Conservation (phyloP, 2,329 filamentous ascomycete genomes). For the Lachnellula occidentalis region DNA sequence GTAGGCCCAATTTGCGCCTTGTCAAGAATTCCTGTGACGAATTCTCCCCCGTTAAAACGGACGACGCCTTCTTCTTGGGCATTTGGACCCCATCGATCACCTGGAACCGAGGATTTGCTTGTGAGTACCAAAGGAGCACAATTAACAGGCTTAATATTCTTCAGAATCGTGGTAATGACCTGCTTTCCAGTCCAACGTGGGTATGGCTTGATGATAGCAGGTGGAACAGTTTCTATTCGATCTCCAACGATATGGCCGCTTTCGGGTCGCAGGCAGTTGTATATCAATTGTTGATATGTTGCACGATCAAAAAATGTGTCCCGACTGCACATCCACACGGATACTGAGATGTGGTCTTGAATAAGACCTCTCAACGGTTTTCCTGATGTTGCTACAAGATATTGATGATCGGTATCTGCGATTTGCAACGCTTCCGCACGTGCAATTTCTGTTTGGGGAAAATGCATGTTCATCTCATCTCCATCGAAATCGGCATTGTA, state of each 20-base stretch:
- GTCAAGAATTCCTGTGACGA: constrained; percentile 87
- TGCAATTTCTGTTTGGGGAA: constrained; percentile 93
- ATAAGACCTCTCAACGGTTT: constrained; percentile 93
- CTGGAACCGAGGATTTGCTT: constrained; percentile 71
- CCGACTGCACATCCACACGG: constrained; percentile 81
- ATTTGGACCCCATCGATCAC: constrained; percentile 71
- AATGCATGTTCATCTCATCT: constrained; percentile 99
- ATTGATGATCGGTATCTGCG: constrained; percentile 95
- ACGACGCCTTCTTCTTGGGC: constrained; percentile 71
- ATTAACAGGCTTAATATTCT: constrained; percentile 78
- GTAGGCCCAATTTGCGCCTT: constrained; percentile 91
- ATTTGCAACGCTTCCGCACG: constrained; percentile 88
- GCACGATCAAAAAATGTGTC: constrained; percentile 86
- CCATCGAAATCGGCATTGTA: constrained; percentile 99
- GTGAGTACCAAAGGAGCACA: constrained; percentile 74
- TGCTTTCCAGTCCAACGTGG: constrained; percentile 95
- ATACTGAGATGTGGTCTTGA: constrained; percentile 96
- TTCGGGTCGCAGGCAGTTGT: constrained; percentile 83
- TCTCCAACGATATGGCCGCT: constrained; percentile 81
- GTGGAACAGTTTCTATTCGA: constrained; percentile 72
- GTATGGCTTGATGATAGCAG: constrained; percentile 75
- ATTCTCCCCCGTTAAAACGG: constrained; percentile 78
- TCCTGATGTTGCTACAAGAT: constrained; percentile 87
- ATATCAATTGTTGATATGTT: constrained; percentile 91
- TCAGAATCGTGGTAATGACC: constrained; percentile 84